Evolutionary conservation across 495 filamentous ascomycete genomes (phyloP).

Genomic region (Trichoderma parareesei): DNA sequence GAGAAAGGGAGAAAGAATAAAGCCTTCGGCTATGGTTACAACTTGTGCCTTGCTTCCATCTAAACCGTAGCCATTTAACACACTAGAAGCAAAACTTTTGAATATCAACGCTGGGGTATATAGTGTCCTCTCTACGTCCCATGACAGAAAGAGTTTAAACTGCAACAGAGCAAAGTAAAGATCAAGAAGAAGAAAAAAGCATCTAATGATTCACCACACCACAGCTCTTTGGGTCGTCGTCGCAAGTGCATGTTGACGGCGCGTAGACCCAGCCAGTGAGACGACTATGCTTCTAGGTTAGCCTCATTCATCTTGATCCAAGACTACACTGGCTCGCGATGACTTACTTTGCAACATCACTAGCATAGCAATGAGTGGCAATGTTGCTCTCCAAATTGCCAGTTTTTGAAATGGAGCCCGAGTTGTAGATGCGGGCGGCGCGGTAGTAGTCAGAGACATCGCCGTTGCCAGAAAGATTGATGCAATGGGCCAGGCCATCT

Average conservation of each 20-base stretch:
- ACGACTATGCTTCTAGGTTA: not conserved
- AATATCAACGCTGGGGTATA: not conserved
- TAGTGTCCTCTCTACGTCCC: not conserved
- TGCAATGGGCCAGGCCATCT: not conserved
- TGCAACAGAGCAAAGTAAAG: too few species aligned
- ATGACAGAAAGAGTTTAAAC: not conserved
- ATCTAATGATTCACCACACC: not conserved
- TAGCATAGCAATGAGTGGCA: conserved; percentile 39
- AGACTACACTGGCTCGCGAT: too few species aligned
- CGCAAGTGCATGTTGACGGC: conserved; percentile 6
- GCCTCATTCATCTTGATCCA: not conserved
- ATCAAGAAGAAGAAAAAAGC: too few species aligned
- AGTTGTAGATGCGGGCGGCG: conserved; percentile 1
- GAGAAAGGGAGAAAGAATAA: not conserved
- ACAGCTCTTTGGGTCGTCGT: not conserved
- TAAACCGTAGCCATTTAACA: not conserved
- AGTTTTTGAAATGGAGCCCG: conserved; percentile 10
- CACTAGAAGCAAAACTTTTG: not conserved
- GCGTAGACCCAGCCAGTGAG: conserved; percentile 13
- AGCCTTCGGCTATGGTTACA: not conserved
- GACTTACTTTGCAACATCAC: conserved; percentile 3
- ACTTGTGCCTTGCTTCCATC: not conserved
- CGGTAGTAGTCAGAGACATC: conserved; percentile 21
- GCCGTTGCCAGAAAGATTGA: conserved; percentile 13
- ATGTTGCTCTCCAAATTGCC: conserved; percentile 9